Evolutionary conservation across 495 filamentous ascomycete species (phyloP), one percentile per base, ranked within the genome.

Genomic region (Lasiosphaeria ovina): DNA sequence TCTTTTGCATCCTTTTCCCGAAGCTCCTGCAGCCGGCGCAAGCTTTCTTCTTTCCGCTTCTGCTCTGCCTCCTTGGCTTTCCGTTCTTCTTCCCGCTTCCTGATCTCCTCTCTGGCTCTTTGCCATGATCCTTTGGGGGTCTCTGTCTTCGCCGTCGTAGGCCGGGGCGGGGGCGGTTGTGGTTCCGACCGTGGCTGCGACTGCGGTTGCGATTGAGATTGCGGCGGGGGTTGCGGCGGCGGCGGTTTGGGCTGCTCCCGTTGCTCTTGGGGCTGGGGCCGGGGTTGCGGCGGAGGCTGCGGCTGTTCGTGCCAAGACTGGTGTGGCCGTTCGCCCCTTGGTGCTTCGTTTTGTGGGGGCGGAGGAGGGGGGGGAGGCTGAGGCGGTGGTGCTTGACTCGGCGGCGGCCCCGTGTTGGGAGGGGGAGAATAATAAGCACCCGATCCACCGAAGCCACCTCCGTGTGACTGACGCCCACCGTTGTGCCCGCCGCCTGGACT

Each of bases 91-190:
- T 86, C 85, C 51, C 79, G 79, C 51, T 77, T 79, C 38, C 80
- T 74, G 50, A 83, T 85, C 62, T 93, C 90, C 68, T 92, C 88
- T 56, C 84, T 76, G 3, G 86, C 89, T 61, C 81, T 88, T 65
- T 91, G 87, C 86, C 87, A 89, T 8, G 81, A 80, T 8, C 77
- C 81, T 58, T 77, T 83, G 31, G 67, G 74, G 51, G 71, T 65
- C 9, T 70, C 62, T 24, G 60, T 32, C 52, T 62, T 70, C 17
- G 62, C 60, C 5, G 59, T 54, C 6, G 51, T 66, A 24, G 61
- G 65, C 54, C 52, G 60, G 55, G 68, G 62, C 9, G 79, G 72
- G 35, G 72, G 67, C n/a, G 64, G 58, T 32, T 66, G 57, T 24
- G 72, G 65, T 48, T 66, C 60, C 3, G 73, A 70, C 35, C 60